phyloP scores from a whole-genome alignment of 192 early-diverging fungal species.

The Phycomyces nitens region DNA sequence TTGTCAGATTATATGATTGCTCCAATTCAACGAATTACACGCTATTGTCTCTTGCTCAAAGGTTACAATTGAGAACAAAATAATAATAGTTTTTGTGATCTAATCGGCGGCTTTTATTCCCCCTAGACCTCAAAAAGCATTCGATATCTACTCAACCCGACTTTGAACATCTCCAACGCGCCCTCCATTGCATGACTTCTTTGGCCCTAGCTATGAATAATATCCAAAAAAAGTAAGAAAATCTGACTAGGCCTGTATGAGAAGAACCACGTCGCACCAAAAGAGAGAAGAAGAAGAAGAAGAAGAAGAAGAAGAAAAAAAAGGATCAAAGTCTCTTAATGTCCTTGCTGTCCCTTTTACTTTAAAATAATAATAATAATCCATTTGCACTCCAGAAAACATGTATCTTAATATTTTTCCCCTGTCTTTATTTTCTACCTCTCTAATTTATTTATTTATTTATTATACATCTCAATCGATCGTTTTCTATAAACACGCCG shows the following conservation, averaged over 20 bases:
- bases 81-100: neutral
- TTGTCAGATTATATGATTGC: conserved; percentile 73
- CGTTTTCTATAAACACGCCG: too few relatives aligned
- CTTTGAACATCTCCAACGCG: conserved; percentile 19
- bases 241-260: neutral
- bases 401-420: conserved; percentile 1
- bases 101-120: neutral
- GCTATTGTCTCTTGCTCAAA: conserved; percentile 70
- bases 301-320: neutral
- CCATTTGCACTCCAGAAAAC: too few relatives aligned
- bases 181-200: conserved; percentile 28
- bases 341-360: too few relatives aligned
- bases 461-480: too few relatives aligned
- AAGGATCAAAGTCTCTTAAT: too few relatives aligned
- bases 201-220: conserved; percentile 39
- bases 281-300: neutral
- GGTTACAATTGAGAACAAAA: neutral
- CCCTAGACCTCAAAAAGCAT: conserved; percentile 38
- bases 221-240: conserved; percentile 9
- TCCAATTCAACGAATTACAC: conserved; percentile 76
- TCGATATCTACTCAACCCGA: conserved; percentile 22
- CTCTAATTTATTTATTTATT: too few relatives aligned
- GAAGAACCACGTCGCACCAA: too few relatives aligned
- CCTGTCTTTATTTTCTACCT: too few relatives aligned
- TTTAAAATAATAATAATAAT: too few relatives aligned